Evolutionary conservation across 225 moss, liverwort and hornwort species (phyloP).

Genomic region (Straminergon stramineum): DNA sequence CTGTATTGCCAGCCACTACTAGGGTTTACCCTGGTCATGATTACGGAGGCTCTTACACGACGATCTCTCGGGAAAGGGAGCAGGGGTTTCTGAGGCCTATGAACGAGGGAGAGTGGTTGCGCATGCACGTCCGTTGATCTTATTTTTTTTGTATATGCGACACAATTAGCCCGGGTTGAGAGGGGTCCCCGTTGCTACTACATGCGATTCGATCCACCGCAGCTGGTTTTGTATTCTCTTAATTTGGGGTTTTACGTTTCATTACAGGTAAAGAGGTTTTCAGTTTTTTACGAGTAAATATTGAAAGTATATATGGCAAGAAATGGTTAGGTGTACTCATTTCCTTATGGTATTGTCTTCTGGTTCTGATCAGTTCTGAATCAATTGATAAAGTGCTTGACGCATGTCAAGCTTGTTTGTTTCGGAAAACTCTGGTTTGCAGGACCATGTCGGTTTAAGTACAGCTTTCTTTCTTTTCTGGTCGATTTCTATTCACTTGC

Average conservation of each 20-base stretch:
- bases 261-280: slow-evolving; percentile 6
- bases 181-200: background rate
- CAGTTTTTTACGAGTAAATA: background rate
- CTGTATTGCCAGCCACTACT: slow-evolving; percentile 62
- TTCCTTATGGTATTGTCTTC: background rate
- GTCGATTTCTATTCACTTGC: background rate
- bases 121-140: slow-evolving; percentile 39
- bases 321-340: background rate
- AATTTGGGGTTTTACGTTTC: background rate
- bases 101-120: slow-evolving; percentile 69
- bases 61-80: slow-evolving; percentile 70
- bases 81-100: slow-evolving; percentile 64
- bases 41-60: slow-evolving; percentile 81
- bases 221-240: background rate
- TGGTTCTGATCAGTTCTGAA: background rate
- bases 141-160: background rate
- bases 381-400: background rate
- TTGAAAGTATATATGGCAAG: background rate
- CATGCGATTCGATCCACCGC: background rate
- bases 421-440: background rate
- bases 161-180: background rate
- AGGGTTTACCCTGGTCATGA: slow-evolving; percentile 97
- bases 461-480: background rate
- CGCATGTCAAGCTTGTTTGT: background rate
- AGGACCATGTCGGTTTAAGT: background rate